Percentiles rank a stretch among this genome's conserved stretches.
These are phyloP conservation scores for Mrakia hoshinonis DNA, from an alignment of 768 basidiomycete genomes.

Conservation along the genomic window DNA sequence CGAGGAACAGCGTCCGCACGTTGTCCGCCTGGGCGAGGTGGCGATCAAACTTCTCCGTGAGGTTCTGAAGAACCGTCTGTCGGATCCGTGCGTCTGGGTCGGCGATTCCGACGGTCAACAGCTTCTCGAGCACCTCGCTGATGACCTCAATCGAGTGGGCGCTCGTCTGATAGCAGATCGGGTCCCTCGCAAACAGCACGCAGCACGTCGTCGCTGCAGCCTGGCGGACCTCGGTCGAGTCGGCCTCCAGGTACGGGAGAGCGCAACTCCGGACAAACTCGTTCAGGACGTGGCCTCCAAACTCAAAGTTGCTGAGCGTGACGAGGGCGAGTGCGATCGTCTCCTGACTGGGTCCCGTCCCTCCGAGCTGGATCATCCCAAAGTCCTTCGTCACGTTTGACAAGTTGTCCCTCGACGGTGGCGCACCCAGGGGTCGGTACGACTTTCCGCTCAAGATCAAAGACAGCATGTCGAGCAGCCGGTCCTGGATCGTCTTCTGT, in stretches of 20 bases:
- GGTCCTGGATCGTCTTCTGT: slow-evolving; percentile 87
- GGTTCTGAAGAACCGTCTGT: slow-evolving; percentile 69
- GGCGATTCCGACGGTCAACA: slow-evolving; percentile 87
- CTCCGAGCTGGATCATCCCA: background rate
- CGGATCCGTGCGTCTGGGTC: slow-evolving; percentile 84
- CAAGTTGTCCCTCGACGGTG: slow-evolving; percentile 44
- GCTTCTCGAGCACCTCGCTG: slow-evolving; percentile 93
- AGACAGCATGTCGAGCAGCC: slow-evolving; percentile 77
- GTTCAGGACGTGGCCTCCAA: slow-evolving; percentile 85
- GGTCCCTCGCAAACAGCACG: slow-evolving; percentile 81
- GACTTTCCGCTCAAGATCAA: slow-evolving; percentile 68
- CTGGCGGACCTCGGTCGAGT: slow-evolving; percentile 72
- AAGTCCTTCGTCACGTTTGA: slow-evolving; percentile 11
- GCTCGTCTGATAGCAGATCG: slow-evolving; percentile 91
- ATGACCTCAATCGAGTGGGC: slow-evolving; percentile 94
- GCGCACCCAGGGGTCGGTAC: slow-evolving; percentile 83
- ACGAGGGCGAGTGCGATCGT: slow-evolving; percentile 69
- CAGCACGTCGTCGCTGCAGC: slow-evolving; percentile 90
- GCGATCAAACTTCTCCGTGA: slow-evolving; percentile 91
- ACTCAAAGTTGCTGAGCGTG: slow-evolving; percentile 86
- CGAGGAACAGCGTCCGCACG: slow-evolving; percentile 93
- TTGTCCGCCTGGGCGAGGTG: slow-evolving; percentile 97
- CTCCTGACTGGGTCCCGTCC: slow-evolving; percentile 35
- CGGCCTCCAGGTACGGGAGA: slow-evolving; percentile 87
- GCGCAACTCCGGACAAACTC: slow-evolving; percentile 91